A percentile compares a stretch with the other conserved stretches of the same genome.
Conservation (phyloP, 2,329 filamentous ascomycete species). For the Cladorrhinum sp. region DNA sequence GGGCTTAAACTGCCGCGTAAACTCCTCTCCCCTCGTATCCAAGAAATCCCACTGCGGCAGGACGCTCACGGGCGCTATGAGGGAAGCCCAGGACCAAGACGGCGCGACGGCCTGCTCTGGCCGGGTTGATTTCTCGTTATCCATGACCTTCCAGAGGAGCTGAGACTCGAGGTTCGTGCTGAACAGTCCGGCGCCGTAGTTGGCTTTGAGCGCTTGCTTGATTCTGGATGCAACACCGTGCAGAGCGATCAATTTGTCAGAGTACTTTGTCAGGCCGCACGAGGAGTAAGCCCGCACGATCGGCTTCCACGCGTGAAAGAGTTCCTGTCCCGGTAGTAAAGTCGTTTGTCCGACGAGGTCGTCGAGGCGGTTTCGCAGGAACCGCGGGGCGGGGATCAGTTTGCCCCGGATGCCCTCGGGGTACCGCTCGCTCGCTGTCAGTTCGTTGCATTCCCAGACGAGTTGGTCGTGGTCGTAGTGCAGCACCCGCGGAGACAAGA, state of each 20-base stretch:
- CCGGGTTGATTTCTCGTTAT: background rate
- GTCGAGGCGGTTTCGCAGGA: conserved; percentile 1
- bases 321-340: background rate
- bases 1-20: background rate
- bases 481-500: conserved; percentile 6
- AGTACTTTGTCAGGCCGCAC: background rate
- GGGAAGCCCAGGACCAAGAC: background rate
- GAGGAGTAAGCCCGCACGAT: background rate
- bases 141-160: background rate
- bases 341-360: background rate
- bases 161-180: background rate
- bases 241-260: background rate
- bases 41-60: background rate
- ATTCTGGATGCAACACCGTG: background rate
- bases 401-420: background rate
- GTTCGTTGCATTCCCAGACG: conserved; percentile 11
- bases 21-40: background rate
- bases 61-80: background rate
- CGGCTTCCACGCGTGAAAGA: background rate
- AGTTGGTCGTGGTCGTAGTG: conserved; percentile 8
- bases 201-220: background rate
- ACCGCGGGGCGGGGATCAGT: background rate
- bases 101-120: background rate
- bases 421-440: conserved; percentile 3
- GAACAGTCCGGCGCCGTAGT: background rate